Evolutionary conservation across 2,329 filamentous ascomycete species (phyloP).

Genomic region (Sporothrix variecibatus): DNA sequence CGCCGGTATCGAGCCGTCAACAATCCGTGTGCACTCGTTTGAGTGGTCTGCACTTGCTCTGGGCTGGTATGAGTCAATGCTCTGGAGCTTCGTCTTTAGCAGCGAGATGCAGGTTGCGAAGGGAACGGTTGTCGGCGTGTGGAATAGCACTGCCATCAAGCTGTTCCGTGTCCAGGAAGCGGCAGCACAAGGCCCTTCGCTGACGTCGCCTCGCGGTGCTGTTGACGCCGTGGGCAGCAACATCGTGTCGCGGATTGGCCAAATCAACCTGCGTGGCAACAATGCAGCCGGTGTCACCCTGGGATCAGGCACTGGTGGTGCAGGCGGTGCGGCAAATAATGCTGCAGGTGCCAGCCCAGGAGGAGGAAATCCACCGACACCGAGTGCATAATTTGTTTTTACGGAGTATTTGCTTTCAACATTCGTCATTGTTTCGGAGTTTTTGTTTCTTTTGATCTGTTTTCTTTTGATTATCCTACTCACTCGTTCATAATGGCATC

Average conservation of each 20-base stretch:
- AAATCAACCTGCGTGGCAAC: conserved; percentile 67
- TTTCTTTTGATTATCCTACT: neutral
- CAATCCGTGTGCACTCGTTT: conserved; percentile 79
- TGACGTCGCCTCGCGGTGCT: conserved; percentile 83
- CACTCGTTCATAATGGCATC: neutral
- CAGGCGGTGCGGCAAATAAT: neutral
- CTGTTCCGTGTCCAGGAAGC: conserved; percentile 89
- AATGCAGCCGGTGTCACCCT: conserved; percentile 25
- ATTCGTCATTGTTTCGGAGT: neutral
- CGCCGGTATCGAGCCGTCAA: conserved; percentile 71
- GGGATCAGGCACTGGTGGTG: neutral
- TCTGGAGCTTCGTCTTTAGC: conserved; percentile 92
- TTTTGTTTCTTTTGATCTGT: neutral
- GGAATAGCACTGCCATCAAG: conserved; percentile 87
- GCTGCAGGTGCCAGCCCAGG: neutral
- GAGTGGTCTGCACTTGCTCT: conserved; percentile 90
- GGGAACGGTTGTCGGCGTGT: conserved; percentile 86
- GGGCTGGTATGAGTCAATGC: conserved; percentile 92
- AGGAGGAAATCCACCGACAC: neutral
- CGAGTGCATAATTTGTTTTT: neutral
- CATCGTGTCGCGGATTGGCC: conserved; percentile 82
- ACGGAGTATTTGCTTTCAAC: neutral
- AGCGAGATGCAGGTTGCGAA: conserved; percentile 85
- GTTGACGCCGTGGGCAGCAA: conserved; percentile 93
- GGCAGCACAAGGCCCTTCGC: conserved; percentile 73